phyloP scores from a whole-genome alignment of 371 early-diverging fungal genomes.

The Paraphysoderma sedebokerense region DNA sequence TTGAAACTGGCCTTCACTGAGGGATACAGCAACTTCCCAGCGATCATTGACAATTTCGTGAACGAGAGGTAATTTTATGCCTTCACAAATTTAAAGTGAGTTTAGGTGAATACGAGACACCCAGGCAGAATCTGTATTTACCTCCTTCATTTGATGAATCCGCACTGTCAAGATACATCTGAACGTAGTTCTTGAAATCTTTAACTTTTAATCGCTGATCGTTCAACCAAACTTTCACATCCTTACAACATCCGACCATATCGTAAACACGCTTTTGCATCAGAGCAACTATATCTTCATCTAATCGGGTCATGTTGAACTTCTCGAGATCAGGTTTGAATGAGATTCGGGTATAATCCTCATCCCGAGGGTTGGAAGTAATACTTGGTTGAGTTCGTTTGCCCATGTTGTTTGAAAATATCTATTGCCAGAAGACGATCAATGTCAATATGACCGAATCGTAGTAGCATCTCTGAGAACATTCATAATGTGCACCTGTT shows the following conservation, averaged over 20 bases:
- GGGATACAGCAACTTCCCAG: slow-evolving; percentile 95
- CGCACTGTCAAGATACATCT: slow-evolving; percentile 58
- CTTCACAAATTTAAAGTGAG: no score
- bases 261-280: slow-evolving; percentile 96
- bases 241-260: slow-evolving; percentile 81
- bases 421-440: slow-evolving; percentile 7
- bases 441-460: slow-evolving; percentile 9
- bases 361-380: slow-evolving; percentile 32
- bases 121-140: not conserved
- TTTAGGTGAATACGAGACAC: slow-evolving; percentile 1
- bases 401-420: slow-evolving; percentile 80
- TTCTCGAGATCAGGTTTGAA: slow-evolving; percentile 93
- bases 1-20: slow-evolving; percentile 93
- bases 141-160: slow-evolving; percentile 1
- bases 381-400: slow-evolving; percentile 53
- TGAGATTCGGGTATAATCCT: slow-evolving; percentile 81
- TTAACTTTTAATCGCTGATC: slow-evolving; percentile 67
- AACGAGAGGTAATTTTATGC: no score
- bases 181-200: slow-evolving; percentile 82
- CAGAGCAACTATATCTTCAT: slow-evolving; percentile 77
- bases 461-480: slow-evolving; percentile 1
- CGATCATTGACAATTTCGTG: slow-evolving; percentile 59
- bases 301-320: slow-evolving; percentile 81
- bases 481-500: slow-evolving; percentile 31
- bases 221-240: slow-evolving; percentile 86